Conservation (phyloP, 139 green algal genomes). For the Raphidocelis subcapitata region DNA sequence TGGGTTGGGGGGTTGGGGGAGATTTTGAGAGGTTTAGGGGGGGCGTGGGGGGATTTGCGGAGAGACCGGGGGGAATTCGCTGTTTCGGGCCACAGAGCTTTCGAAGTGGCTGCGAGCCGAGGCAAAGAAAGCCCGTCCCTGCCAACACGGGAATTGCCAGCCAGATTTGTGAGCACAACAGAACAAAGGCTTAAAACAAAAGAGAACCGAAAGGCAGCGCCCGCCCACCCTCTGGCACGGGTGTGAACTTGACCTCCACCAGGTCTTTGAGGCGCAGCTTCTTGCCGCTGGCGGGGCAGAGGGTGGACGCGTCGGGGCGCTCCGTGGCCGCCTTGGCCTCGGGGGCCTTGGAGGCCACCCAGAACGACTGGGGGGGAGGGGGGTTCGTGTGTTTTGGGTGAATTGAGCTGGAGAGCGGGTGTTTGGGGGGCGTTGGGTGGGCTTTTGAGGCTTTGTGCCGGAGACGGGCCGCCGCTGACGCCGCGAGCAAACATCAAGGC, state of each 20-base stretch:
- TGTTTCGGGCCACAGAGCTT: no score
- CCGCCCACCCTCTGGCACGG: conserved; percentile 42
- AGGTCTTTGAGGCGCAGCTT: conserved; percentile 84
- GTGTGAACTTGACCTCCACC: conserved; percentile 65
- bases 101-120: no score
- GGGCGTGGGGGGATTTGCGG: no score
- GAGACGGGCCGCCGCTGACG: no score
- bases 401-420: neutral
- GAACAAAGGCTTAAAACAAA: no score
- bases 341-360: conserved; percentile 65
- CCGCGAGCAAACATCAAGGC: conserved; percentile 2
- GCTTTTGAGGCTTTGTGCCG: no score
- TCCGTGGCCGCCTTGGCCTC: conserved; percentile 50
- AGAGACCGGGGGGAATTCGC: no score
- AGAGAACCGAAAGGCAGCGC: neutral
- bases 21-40: no score
- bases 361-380: conserved; percentile 63
- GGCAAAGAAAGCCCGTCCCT: neutral
- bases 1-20: no score
- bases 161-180: no score
- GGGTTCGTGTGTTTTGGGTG: neutral
- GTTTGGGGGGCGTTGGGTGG: neutral
- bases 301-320: conserved; percentile 71
- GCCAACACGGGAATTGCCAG: no score
- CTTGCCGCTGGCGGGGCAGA: conserved; percentile 80